Evolutionary conservation across 345 rosid species (phyloP).

Genomic region (Raphanus sativus): DNA sequence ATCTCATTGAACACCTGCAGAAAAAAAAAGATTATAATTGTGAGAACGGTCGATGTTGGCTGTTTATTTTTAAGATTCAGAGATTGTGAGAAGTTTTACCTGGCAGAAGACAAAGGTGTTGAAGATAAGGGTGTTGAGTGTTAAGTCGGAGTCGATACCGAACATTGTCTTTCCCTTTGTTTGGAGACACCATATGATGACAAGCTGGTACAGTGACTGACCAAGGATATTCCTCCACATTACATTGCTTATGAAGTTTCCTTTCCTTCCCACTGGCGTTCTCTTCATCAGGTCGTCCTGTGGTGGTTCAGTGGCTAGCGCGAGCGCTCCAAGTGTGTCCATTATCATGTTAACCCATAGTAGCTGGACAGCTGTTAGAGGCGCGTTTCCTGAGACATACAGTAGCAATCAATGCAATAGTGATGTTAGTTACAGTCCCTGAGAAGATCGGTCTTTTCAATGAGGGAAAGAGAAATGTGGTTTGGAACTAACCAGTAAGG

Average conservation of each 20-base stretch:
- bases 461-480: background rate
- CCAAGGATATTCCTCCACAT: slow-evolving; percentile 98
- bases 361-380: slow-evolving; percentile 83
- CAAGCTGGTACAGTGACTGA: slow-evolving; percentile 81
- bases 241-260: slow-evolving; percentile 82
- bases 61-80: background rate
- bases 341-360: slow-evolving; percentile 93
- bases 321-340: slow-evolving; percentile 88
- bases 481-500: slow-evolving; percentile 58
- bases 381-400: slow-evolving; percentile 58
- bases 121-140: slow-evolving; percentile 74
- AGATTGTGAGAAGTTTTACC: slow-evolving; percentile 43
- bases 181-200: slow-evolving; percentile 64
- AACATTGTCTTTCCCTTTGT: slow-evolving; percentile 58
- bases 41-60: background rate
- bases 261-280: slow-evolving; percentile 69
- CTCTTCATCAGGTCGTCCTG: slow-evolving; percentile 68
- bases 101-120: slow-evolving; percentile 88
- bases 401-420: background rate
- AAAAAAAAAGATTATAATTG: background rate
- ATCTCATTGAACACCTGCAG: slow-evolving; percentile 72
- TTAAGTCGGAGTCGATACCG: slow-evolving; percentile 56
- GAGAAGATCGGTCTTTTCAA: slow-evolving; percentile 1
- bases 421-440: background rate
- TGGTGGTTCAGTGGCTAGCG: slow-evolving; percentile 89